Evolutionary conservation across 257 asterid genomes (phyloP), one percentile per base, ranked within the genome.

Genomic region (Marsdenia floribunda): DNA sequence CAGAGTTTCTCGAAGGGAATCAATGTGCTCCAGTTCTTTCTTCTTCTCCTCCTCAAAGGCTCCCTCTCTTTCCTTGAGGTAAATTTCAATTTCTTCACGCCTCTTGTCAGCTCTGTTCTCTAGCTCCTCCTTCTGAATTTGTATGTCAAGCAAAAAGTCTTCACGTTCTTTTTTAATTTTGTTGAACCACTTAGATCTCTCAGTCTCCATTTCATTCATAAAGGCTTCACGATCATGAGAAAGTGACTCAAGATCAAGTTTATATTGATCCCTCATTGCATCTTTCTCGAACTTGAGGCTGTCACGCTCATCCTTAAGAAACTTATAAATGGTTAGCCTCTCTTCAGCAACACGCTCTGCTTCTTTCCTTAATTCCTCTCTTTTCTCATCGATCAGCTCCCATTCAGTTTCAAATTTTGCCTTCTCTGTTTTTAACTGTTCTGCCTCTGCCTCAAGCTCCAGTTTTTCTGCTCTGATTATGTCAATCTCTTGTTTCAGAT

Each of bases 401-500:
- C 98, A 95, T 83, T 92, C 96, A 66, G 90, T 82, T 87, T 95
- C 99, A 81, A 95, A 91, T 75, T 95, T 90, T 53, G 90, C 86
- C 85, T 95, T 92, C 85, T 90, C 96, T 50, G 83, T 87, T 85
- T 88, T 85, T 81, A 95, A 81, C 81, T 57, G 87, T 14, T 92
- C 96, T 58, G 90, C 98, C 79, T 92, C 96, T 22, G 84, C 88
- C 79, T 88, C 97, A 68, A 89, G 84, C 66, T 92, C 93, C 83
- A 63, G 85, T 75, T 92, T 95, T 82, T 92, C 96, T 0, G 90
- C 89, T 71, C 87, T 87, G 67, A 91, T 83, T 78, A 73, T 74
- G 80, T 95, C 98, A 77, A 95, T 95, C 88, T 95, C 99, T 81
- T 91, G 94, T 71, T 95, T 95, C 65, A 95, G 93, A 70, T 86